These are phyloP conservation scores for Trichoderma harzianum DNA, from an alignment of 2,329 filamentous ascomycete genomes.

Conservation along the genomic window DNA sequence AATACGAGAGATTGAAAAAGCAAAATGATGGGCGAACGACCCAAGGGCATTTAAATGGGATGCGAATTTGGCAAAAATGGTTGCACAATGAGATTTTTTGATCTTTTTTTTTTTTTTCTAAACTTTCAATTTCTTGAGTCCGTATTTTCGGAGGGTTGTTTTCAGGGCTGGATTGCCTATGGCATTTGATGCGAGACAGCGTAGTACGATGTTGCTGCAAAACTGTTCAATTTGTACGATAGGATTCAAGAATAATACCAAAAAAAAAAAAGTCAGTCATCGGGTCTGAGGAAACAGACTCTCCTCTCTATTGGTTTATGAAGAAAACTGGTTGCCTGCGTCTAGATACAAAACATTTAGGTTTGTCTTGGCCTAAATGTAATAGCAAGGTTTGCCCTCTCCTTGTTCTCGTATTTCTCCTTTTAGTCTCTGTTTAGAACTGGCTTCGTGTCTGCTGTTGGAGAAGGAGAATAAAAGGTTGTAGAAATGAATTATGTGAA, in stretches of 20 bases:
- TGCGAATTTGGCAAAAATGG: constrained; percentile 18
- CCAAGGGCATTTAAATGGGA: constrained; percentile 15
- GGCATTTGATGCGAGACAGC: constrained; percentile 23
- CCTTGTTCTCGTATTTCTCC: neutral
- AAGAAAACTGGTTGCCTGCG: neutral
- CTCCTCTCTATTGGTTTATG: neutral
- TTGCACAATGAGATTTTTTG: constrained; percentile 15
- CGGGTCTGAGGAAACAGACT: neutral
- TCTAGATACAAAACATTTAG: neutral
- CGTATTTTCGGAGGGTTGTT: constrained; percentile 8
- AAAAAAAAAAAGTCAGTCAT: constrained; percentile 12
- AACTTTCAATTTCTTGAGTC: constrained; percentile 4
- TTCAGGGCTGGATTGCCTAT: constrained; percentile 14
- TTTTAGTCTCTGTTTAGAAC: neutral
- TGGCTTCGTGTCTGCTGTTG: too few species aligned
- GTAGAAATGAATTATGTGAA: neutral
- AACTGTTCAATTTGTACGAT: constrained; percentile 22
- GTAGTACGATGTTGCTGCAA: constrained; percentile 19
- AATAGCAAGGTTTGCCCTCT: neutral
- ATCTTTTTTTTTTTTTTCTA: neutral
- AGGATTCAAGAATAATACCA: constrained; percentile 16
- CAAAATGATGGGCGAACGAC: neutral
- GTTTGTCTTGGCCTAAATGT: neutral
- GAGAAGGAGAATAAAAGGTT: neutral
- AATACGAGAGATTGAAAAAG: neutral